A percentile compares a stretch with the other conserved stretches of the same genome.
Conservation (phyloP, 805 yeast genomes). For the Wickerhamomyces canadensis region DNA sequence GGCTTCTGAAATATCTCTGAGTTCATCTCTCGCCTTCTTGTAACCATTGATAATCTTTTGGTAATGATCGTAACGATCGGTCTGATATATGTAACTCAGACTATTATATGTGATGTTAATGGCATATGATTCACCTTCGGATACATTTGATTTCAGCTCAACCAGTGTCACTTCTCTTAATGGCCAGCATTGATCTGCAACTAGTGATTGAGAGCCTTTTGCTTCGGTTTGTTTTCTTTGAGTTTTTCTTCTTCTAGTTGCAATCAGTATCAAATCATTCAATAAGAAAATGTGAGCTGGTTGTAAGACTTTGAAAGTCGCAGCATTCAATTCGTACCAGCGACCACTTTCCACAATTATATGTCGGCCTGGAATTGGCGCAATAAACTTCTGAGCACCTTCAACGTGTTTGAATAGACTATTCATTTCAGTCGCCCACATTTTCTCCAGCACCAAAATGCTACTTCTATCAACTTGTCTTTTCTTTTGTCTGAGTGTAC, state of each 20-base stretch:
- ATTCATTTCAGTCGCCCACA: slow-evolving; percentile 74
- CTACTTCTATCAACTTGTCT: slow-evolving; percentile 54
- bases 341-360: slow-evolving; percentile 72
- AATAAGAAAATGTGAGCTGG: slow-evolving; percentile 72
- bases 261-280: slow-evolving; percentile 73
- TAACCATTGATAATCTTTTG: slow-evolving; percentile 48
- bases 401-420: slow-evolving; percentile 77
- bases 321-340: slow-evolving; percentile 83
- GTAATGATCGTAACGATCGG: slow-evolving; percentile 55
- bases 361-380: slow-evolving; percentile 75
- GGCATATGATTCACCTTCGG: slow-evolving; percentile 25
- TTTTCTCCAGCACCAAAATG: slow-evolving; percentile 64
- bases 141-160: slow-evolving; percentile 15
- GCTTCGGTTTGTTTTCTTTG: slow-evolving; percentile 22
- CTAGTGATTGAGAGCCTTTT: slow-evolving; percentile 34
- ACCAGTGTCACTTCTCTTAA: slow-evolving; percentile 46
- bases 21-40: slow-evolving; percentile 56
- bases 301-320: slow-evolving; percentile 75
- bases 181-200: slow-evolving; percentile 79
- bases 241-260: slow-evolving; percentile 47
- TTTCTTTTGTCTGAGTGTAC: slow-evolving; percentile 7
- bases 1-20: slow-evolving; percentile 48
- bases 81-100: slow-evolving; percentile 50
- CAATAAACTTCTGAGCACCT: slow-evolving; percentile 79
- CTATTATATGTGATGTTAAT: slow-evolving; percentile 44